phyloP scores from a whole-genome alignment of 805 yeast species.

The Saccharomyces cerevisiae region DNA sequence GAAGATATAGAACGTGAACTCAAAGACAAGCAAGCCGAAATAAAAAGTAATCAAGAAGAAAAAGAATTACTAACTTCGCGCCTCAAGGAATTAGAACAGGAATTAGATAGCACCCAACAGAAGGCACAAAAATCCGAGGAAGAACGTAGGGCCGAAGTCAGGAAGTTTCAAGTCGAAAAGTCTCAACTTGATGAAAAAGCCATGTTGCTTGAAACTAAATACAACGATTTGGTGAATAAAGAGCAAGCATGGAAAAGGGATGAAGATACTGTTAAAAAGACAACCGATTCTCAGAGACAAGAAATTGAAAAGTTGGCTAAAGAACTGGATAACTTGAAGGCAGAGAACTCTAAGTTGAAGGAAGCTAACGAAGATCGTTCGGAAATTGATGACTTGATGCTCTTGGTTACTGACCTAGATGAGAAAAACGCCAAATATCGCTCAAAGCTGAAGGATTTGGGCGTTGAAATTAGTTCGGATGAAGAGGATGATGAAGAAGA shows the following conservation, averaged over 20 bases:
- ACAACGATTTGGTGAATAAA: neutral
- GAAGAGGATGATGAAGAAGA: conserved; percentile 63
- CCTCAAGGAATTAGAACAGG: conserved; percentile 3
- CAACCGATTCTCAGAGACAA: neutral
- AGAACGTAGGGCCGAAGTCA: conserved; percentile 1
- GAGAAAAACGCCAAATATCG: conserved; percentile 56
- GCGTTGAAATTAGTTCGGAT: conserved; percentile 60
- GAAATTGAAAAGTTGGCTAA: conserved; percentile 1
- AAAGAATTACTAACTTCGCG: neutral
- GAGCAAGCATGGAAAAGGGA: conserved; percentile 1
- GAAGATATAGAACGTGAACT: neutral
- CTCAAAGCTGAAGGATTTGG: conserved; percentile 40
- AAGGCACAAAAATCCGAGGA: neutral
- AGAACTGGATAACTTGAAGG: conserved; percentile 6
- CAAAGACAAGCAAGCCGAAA: neutral
- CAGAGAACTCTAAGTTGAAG: conserved; percentile 6
- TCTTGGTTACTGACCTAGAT: conserved; percentile 70
- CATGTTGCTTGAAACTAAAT: neutral
- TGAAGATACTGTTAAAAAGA: neutral
- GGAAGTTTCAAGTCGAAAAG: neutral
- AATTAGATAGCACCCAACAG: conserved; percentile 1
- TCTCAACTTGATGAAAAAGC: conserved; percentile 1
- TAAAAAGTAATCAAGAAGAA: neutral
- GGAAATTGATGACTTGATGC: conserved; percentile 58
- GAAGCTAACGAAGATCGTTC: conserved; percentile 12